These are phyloP conservation scores for Leccinum pallidistipes DNA, from an alignment of 1,284 basidiomycete genomes.

Conservation along the genomic window DNA sequence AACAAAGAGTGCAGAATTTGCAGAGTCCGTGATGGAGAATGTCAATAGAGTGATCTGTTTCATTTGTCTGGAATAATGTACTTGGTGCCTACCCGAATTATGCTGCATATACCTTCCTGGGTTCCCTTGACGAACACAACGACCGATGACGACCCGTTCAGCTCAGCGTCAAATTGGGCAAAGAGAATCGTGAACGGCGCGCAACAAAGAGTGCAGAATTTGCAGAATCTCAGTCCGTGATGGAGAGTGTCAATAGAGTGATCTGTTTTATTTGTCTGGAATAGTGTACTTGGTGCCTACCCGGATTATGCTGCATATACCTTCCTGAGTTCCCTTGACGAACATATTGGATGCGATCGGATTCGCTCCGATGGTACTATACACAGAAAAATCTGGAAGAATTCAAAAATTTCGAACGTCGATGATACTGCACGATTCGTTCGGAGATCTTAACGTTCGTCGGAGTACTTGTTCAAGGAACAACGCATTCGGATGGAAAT, in stretches of 20 bases:
- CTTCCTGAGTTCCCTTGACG: not conserved
- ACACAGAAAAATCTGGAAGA: not conserved
- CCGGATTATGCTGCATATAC: not conserved
- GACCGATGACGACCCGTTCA: conserved; percentile 2
- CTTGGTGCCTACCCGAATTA: not conserved
- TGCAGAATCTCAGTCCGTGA: conserved; percentile 12
- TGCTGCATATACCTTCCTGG: not conserved
- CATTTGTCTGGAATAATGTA: not conserved
- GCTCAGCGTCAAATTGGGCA: conserved; percentile 18
- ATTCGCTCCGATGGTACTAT: not conserved
- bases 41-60: too few relatives aligned
- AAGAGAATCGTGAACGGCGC: conserved; percentile 12
- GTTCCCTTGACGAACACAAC: too few relatives aligned
- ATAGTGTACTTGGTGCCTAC: not conserved
- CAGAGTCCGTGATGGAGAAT: not conserved
- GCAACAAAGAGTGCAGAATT: conserved; percentile 19
- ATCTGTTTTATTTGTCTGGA: not conserved
- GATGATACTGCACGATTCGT: too few relatives aligned
- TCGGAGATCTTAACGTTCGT: too few relatives aligned
- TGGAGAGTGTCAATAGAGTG: not conserved
- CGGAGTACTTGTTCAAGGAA: not conserved
- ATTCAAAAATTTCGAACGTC: not conserved
- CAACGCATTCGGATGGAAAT: not conserved
- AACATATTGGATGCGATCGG: not conserved
- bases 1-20: conserved; percentile 24